Conservation (phyloP, 768 basidiomycete species). For the Leccinum longicurvipes region DNA sequence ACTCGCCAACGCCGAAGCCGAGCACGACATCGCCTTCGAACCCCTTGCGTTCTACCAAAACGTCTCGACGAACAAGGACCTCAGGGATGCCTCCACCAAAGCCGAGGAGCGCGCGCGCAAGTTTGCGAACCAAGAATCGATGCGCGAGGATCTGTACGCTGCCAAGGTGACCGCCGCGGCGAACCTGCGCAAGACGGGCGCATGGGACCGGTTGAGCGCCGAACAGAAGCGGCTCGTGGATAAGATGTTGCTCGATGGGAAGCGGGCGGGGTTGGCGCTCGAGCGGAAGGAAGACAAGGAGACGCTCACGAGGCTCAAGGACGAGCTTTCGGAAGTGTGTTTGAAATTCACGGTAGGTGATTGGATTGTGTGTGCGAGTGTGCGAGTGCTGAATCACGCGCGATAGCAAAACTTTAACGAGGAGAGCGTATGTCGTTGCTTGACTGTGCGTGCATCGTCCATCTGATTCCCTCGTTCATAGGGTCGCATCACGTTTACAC, state of each 20-base stretch:
- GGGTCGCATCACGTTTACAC: constrained; percentile 62
- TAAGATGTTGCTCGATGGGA: constrained; percentile 74
- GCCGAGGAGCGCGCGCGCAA: constrained; percentile 66
- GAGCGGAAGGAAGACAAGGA: constrained; percentile 56
- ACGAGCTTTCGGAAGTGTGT: constrained; percentile 69
- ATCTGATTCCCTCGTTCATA: constrained; percentile 26
- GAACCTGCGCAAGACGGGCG: constrained; percentile 59
- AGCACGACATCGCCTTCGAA: constrained; percentile 47
- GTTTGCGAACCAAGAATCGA: constrained; percentile 68
- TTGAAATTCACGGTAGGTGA: constrained; percentile 52
- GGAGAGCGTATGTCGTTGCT: constrained; percentile 59
- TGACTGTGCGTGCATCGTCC: background rate
- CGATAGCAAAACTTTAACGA: constrained; percentile 72
- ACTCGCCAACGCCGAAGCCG: constrained; percentile 59
- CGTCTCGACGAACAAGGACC: constrained; percentile 64
- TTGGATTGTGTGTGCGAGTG: background rate
- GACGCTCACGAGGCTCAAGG: constrained; percentile 60
- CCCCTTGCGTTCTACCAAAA: constrained; percentile 77
- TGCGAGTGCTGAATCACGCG: background rate
- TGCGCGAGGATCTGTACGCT: constrained; percentile 76
- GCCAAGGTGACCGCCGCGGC: constrained; percentile 66
- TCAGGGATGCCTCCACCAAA: constrained; percentile 75
- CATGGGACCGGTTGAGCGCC: constrained; percentile 56
- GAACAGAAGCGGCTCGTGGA: constrained; percentile 79
- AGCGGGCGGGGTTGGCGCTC: constrained; percentile 72